Percentiles rank a stretch among this genome's conserved stretches.
Evolutionary conservation across 768 basidiomycete species (phyloP).

Genomic region (Lactarius hengduanensis): DNA sequence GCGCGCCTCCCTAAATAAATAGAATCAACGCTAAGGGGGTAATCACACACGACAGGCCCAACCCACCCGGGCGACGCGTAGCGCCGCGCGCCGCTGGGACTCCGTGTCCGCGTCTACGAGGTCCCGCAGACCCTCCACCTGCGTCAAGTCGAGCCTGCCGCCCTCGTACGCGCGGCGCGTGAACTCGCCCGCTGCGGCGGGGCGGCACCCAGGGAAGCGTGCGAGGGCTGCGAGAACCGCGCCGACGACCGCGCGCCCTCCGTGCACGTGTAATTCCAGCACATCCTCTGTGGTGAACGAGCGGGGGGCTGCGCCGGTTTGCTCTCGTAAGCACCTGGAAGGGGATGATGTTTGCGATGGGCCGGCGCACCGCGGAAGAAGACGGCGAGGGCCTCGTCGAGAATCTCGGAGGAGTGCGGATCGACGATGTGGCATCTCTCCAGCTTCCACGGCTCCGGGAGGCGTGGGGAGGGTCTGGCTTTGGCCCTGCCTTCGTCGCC

Average conservation of each 20-base stretch:
- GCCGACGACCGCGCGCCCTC: constrained; percentile 75
- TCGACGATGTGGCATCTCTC: constrained; percentile 68
- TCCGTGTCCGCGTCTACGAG: constrained; percentile 90
- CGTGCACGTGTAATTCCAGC: constrained; percentile 84
- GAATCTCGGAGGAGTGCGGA: constrained; percentile 53
- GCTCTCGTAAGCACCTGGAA: background rate
- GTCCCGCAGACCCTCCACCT: constrained; percentile 86
- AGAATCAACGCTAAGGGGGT: background rate
- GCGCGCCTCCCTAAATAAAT: constrained; percentile 55
- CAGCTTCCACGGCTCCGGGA: constrained; percentile 64
- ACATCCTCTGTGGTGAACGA: constrained; percentile 85
- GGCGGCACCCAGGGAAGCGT: constrained; percentile 60
- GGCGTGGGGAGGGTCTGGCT: background rate
- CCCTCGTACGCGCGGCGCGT: constrained; percentile 79
- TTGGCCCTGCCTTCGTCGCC: constrained; percentile 23
- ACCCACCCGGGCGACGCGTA: constrained; percentile 66
- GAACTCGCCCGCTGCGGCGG: constrained; percentile 87
- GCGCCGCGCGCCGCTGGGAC: constrained; percentile 69
- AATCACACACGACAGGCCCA: constrained; percentile 5
- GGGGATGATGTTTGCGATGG: background rate
- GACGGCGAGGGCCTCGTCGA: constrained; percentile 81
- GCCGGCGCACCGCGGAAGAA: constrained; percentile 67
- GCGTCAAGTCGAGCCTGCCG: constrained; percentile 81
- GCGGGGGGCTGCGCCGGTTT: constrained; percentile 51
- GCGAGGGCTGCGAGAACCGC: constrained; percentile 67